A percentile compares a stretch with the other conserved stretches of the same genome.
Evolutionary conservation across 768 basidiomycete species (phyloP).

Genomic region (Mycena indigotica): DNA sequence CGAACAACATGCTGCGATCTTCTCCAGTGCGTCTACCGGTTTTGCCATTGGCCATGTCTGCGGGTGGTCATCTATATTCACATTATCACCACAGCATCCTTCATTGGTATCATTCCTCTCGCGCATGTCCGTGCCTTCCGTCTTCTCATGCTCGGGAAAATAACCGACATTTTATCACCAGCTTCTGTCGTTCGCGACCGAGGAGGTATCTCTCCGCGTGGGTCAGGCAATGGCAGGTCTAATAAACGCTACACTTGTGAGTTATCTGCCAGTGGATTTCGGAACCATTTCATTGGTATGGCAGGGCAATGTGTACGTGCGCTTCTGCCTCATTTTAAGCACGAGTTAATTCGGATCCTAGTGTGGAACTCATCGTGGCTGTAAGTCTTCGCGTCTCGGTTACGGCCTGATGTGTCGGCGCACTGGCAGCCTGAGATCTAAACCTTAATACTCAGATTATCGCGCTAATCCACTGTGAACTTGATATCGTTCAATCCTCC

Average conservation of each 20-base stretch:
- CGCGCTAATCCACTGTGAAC: conserved; percentile 35
- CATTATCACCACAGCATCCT: conserved; percentile 44
- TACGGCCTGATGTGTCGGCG: too few relatives aligned
- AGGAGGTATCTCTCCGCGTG: conserved; percentile 62
- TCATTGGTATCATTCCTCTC: conserved; percentile 64
- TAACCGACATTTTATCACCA: conserved; percentile 21
- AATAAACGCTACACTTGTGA: conserved; percentile 62
- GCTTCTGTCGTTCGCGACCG: conserved; percentile 67
- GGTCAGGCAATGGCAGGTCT: conserved; percentile 64
- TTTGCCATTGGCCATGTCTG: neutral
- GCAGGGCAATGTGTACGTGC: conserved; percentile 28
- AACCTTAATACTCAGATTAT: conserved; percentile 14
- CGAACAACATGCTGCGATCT: conserved; percentile 44
- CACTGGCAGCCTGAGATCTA: too few relatives aligned
- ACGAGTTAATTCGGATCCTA: neutral
- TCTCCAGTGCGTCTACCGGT: conserved; percentile 55
- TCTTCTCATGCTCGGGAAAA: neutral
- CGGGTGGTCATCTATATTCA: too few relatives aligned
- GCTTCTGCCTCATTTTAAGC: too few relatives aligned
- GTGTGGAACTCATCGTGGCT: conserved; percentile 54
- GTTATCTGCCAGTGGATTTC: too few relatives aligned
- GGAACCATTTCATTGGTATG: neutral
- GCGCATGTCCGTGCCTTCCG: conserved; percentile 45
- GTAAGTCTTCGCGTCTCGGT: conserved; percentile 35
- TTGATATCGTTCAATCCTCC: conserved; percentile 46